Evolutionary conservation across 768 basidiomycete genomes (phyloP).

Genomic region (Mrakia blollopis): DNA sequence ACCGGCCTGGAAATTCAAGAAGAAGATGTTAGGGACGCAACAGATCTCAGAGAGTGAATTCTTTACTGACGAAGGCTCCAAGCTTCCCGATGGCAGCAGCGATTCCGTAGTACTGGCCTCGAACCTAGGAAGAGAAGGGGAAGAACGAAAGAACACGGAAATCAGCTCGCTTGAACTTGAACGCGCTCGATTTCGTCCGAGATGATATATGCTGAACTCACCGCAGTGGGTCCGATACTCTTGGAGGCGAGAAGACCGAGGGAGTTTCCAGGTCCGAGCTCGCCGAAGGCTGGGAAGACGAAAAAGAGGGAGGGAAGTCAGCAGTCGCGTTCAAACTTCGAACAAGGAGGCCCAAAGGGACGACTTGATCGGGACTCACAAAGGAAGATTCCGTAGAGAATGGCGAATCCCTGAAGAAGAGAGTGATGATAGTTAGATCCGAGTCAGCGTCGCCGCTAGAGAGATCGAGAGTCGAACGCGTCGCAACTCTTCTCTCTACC

Average conservation of each 20-base stretch:
- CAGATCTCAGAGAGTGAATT: too few species aligned
- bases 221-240: conserved; percentile 67
- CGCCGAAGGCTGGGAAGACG: conserved; percentile 70
- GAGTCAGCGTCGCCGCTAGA: too few species aligned
- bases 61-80: conserved; percentile 35
- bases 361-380: conserved; percentile 27
- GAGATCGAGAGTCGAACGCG: too few species aligned
- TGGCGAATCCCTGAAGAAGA: conserved; percentile 65
- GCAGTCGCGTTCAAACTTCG: too few species aligned
- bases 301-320: conserved; percentile 57
- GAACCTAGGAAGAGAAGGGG: conserved; percentile 22
- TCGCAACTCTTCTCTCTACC: too few species aligned
- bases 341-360: too few species aligned
- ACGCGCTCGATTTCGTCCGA: too few species aligned
- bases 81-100: conserved; percentile 68
- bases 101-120: conserved; percentile 61
- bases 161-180: not conserved
- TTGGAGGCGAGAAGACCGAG: conserved; percentile 81
- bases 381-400: conserved; percentile 86
- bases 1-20: conserved; percentile 34
- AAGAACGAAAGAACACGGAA: conserved; percentile 54
- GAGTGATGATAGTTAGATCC: too few species aligned
- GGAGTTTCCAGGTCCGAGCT: conserved; percentile 82
- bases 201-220: not conserved
- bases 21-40: too few species aligned